Evolutionary conservation across 208 protist species (phyloP).

Genomic region (Wallacemonas collosoma): DNA sequence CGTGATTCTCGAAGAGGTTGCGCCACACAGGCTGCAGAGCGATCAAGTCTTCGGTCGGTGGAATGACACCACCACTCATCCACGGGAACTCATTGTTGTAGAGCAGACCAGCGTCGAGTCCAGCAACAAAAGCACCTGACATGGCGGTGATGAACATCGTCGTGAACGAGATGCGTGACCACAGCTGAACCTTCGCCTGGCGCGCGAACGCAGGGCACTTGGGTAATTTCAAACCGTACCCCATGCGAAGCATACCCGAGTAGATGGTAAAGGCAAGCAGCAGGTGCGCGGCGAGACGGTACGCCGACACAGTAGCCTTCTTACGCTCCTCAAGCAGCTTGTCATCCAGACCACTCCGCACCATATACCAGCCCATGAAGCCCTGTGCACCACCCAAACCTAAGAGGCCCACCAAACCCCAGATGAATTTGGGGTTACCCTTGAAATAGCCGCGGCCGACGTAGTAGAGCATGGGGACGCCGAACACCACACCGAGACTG

Average conservation of each 20-base stretch:
- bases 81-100: constrained; percentile 92
- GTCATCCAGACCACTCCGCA: constrained; percentile 94
- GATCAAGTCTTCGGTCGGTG: constrained; percentile 70
- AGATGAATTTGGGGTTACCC: constrained; percentile 43
- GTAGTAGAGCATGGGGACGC: constrained; percentile 92
- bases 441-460: constrained; percentile 59
- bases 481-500: constrained; percentile 89
- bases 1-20: constrained; percentile 87
- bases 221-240: constrained; percentile 65
- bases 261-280: constrained; percentile 96
- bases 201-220: constrained; percentile 42
- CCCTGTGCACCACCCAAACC: constrained; percentile 86
- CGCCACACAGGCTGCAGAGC: constrained; percentile 68
- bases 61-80: constrained; percentile 85
- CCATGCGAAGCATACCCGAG: constrained; percentile 78
- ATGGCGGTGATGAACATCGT: constrained; percentile 83
- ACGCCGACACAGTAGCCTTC: constrained; percentile 82
- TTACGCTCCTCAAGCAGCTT: constrained; percentile 73
- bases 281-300: constrained; percentile 94
- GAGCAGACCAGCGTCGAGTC: constrained; percentile 86
- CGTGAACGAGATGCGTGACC: constrained; percentile 52
- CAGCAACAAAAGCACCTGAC: constrained; percentile 91
- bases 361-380: constrained; percentile 98
- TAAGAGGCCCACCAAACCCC: constrained; percentile 56
- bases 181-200: constrained; percentile 46